Evolutionary conservation across 2,329 filamentous ascomycete genomes (phyloP).

Genomic region (Xylaria polymorpha): DNA sequence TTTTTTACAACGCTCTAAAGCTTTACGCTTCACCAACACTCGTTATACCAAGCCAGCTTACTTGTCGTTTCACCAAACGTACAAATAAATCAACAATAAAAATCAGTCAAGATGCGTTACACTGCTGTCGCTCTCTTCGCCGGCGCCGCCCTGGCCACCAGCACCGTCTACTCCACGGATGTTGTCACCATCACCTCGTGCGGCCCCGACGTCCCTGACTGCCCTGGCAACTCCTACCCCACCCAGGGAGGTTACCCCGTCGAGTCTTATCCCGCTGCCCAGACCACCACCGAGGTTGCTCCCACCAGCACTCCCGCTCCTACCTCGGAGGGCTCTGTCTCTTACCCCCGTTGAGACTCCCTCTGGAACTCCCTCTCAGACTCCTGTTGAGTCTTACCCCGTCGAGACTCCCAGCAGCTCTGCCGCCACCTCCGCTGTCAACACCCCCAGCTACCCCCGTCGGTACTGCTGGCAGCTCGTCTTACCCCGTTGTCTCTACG

Average conservation of each 20-base stretch:
- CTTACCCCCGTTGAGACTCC: slow-evolving; percentile 9
- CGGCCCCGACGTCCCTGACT: slow-evolving; percentile 70
- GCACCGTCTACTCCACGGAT: slow-evolving; percentile 68
- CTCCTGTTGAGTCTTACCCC: background rate
- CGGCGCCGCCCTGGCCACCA: slow-evolving; percentile 57
- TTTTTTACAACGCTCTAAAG: slow-evolving; percentile 54
- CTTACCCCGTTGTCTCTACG: slow-evolving; percentile 16
- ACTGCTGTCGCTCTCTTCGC: slow-evolving; percentile 63
- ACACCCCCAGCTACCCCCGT: slow-evolving; percentile 38
- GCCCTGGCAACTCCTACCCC: slow-evolving; percentile 60
- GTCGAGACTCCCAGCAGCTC: background rate
- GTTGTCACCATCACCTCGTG: slow-evolving; percentile 72
- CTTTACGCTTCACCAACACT: slow-evolving; percentile 47
- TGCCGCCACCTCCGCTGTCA: slow-evolving; percentile 10
- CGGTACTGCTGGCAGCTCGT: slow-evolving; percentile 40
- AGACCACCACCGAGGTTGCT: slow-evolving; percentile 30
- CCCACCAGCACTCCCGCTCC: slow-evolving; percentile 22
- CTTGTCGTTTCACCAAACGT: slow-evolving; percentile 49
- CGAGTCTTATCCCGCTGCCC: slow-evolving; percentile 30
- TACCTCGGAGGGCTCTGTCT: slow-evolving; percentile 8
- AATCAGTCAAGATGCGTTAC: slow-evolving; percentile 72
- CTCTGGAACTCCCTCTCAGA: slow-evolving; percentile 5
- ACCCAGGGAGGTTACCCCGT: slow-evolving; percentile 55
- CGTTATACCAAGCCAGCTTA: slow-evolving; percentile 46
- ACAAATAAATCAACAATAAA: slow-evolving; percentile 44